Base-by-base conservation (phyloP, 352 stramenopile genomes). In the Globisporangium middletonii region DNA sequence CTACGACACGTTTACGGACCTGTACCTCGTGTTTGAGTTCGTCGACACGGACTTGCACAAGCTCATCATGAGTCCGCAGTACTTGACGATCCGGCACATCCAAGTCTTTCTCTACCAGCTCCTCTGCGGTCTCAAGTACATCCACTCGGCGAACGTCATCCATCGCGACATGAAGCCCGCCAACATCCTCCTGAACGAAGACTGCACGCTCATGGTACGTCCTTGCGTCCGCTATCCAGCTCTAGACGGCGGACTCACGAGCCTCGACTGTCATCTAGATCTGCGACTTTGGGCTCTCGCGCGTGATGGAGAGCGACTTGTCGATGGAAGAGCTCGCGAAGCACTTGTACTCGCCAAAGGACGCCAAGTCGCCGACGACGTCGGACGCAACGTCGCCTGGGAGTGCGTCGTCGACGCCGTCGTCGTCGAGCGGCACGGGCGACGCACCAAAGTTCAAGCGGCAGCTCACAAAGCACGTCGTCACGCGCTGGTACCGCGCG, bases 21-120 rank as follows among this genome's bases (percentile, higher is more conserved):
- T 97, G 46, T 97, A 97, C 71, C 77, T 97, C 30, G 87, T 97
- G 51, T 93, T 94, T 53, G 88, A 97, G 52, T 95, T 95, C 19
- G 82, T 98, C 53, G 92, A 98, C 68, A 98, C 90, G 28, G 93
- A 98, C 62, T 68, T 98, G 62, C 87, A 97, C 68, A 95, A 94
- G 45, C 83, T 98, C 54, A 97, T 98, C 59, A 97, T 96, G 73
- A 94, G 78, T 33, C 88, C 86, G 26, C 83, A 94, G 64, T 97
- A 96, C 68, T 71, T 98, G 52, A 97, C 87, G 0, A 96, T 97
- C 55, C 90, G 96, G 59, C 95, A 98, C 67, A 96, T 97, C 33
- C 92, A 98, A 75, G 97, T 98, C n/a, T 98, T 98, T 71, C 68
- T 98, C 57, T 98, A 98, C 68, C 94, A 98, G 65, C 68, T 98